Base-by-base conservation (phyloP, 208 protist species). In the Crithidia sp. region DNA sequence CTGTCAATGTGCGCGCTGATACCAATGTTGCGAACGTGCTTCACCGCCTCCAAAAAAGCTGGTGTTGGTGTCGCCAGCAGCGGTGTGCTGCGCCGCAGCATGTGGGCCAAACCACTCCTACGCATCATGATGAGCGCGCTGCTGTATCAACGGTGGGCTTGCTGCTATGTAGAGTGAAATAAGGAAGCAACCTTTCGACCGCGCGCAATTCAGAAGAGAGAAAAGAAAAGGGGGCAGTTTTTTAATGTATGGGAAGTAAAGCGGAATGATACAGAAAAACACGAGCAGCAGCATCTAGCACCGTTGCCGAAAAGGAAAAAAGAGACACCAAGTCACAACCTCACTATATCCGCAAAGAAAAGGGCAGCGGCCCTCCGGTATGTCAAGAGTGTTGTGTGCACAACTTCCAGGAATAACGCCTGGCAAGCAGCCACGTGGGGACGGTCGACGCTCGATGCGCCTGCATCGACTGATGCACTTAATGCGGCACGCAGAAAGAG, bases 1-100 rank as follows among this genome's bases (percentile, higher is more conserved):
- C 91, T 98, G 81, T 99, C 99, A 83, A 99, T 99, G 89, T 99
- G 99, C 10, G 98, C 98, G 57, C 94, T 98, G 64, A 99, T 99
- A 70, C 97, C 98, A 77, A 99, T 98, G 76, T 99, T 99, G 49
- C 98, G 84, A 45, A 96, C 59, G 57, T 90, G 88, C 59, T 83
- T 85, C 59, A 96, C 77, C 40, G 63, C 81, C 60, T 92, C 82
- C 36, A 90, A 19, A 69, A 96, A 97, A 40, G 82, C 79, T 7
- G 89, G 79, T n/a, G 90, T 95, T 39, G 89, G 79, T n/a, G 90
- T 95, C 39, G 86, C 89, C 44, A 90, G 65, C 8, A 87, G 79
- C 14, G 79, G 43, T 10, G 40, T 41, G 59, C 57, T 89, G 53
- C 62, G 36, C 17, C 77, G 74, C 56, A 90, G 70, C 74, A 87